These are phyloP conservation scores for Voacanga thouarsii DNA, from an alignment of 257 asterid genomes.

Conservation along the genomic window DNA sequence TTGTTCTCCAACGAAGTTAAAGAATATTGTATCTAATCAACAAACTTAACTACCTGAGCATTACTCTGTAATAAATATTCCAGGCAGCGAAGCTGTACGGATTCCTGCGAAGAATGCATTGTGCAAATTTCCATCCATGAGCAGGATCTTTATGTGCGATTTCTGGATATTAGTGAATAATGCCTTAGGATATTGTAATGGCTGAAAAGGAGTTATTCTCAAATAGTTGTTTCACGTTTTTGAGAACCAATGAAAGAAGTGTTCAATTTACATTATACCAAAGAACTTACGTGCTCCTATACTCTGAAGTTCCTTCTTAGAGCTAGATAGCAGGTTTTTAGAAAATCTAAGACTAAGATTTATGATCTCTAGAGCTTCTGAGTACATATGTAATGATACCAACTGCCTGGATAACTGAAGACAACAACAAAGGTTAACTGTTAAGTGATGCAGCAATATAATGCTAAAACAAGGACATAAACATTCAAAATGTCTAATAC, in stretches of 20 bases:
- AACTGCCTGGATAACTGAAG: neutral
- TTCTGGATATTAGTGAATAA: neutral
- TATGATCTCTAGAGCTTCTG: slow-evolving; percentile 3
- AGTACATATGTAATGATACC: neutral
- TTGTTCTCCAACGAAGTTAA: neutral
- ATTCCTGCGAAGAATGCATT: slow-evolving; percentile 4
- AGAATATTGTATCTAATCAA: too few relatives aligned
- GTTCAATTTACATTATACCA: too few relatives aligned
- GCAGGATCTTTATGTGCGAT: slow-evolving; percentile 8
- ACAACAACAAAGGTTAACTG: neutral
- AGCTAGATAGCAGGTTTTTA: neutral
- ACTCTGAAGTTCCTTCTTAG: neutral
- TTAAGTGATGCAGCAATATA: neutral
- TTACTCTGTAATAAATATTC: slow-evolving; percentile 21
- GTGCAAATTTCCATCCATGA: slow-evolving; percentile 8
- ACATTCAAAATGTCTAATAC: neutral
- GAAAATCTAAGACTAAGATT: slow-evolving; percentile 1
- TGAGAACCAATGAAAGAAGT: neutral
- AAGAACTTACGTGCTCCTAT: slow-evolving; percentile 5
- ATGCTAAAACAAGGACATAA: neutral
- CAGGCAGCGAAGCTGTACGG: slow-evolving; percentile 16
- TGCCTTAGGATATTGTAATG: too few relatives aligned
- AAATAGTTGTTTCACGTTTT: neutral
- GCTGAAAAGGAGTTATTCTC: too few relatives aligned
- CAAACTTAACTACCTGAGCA: slow-evolving; percentile 3